Evolutionary conservation across 225 moss, liverwort and hornwort species (phyloP), one percentile per base, ranked within the genome.

Genomic region (Takakia lepidozioides): DNA sequence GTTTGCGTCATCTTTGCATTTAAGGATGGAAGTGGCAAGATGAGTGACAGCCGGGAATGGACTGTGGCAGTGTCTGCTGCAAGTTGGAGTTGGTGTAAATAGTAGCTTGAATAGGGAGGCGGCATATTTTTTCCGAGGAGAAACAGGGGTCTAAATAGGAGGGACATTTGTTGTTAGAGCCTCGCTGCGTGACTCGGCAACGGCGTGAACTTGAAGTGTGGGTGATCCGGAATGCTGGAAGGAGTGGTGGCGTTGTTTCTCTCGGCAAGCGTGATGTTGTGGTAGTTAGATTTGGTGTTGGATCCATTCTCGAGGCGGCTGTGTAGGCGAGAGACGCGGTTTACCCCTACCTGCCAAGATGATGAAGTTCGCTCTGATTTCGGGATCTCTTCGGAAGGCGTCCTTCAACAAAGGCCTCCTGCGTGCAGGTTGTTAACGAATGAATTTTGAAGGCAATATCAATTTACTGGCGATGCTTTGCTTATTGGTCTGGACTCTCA

Each of bases 331-430:
- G 8, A 35, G 34, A 6, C 14, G n/a, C 34, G 14, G 34, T 35
- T 35, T 7, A 35, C 34, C 13, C 45, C 14, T 37, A 52, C 20
- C 14, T 21, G n/a, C n/a, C 25, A 24, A 54, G 17, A 34, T 11
- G 32, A 30, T 66, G 19, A 59, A 66, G 45, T 50, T 66, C 15
- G 20, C 58, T 21, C 57, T 41, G 17, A 58, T 66, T 17, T 43
- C 52, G 16, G 66, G 66, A 4, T 66, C 66, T 1, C 27, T 66
- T 0, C 42, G 66, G 24, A 59, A 38, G 8, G 52, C 21, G 10
- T 66, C 66, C 4, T 51, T 50, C 3, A 46, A 66, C 37, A 6
- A 38, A 9, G 59, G 66, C 8, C 58, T 66, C 14, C 66, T 66
- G 2, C 66, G 66, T 1, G 66, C 66, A 43, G 35, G 56, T 56